Percentiles rank a stretch among this genome's conserved stretches.
These are phyloP conservation scores for Rhizopogon roseolus DNA, from an alignment of 768 basidiomycete species.

Conservation along the genomic window DNA sequence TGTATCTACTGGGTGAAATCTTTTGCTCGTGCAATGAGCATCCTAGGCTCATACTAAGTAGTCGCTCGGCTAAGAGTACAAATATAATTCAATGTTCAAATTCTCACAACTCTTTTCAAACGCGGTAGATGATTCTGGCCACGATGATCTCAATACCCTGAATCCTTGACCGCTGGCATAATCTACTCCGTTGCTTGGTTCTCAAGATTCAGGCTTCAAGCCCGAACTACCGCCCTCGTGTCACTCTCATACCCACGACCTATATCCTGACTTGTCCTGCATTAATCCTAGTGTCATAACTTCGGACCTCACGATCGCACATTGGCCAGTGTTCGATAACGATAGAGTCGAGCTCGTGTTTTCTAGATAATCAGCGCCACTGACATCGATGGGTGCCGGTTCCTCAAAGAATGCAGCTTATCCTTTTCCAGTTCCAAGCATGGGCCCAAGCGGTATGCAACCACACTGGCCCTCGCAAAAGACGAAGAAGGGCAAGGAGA, in stretches of 20 bases:
- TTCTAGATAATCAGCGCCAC: conserved; percentile 2
- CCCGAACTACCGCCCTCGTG: background rate
- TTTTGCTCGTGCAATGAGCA: background rate
- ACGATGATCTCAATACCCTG: background rate
- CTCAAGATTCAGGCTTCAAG: too few relatives aligned
- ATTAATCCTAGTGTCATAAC: background rate
- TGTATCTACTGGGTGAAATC: background rate
- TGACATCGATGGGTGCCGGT: conserved; percentile 18
- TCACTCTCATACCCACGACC: background rate
- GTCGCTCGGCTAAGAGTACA: background rate
- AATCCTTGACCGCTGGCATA: too few relatives aligned
- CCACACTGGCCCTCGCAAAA: conserved; percentile 17
- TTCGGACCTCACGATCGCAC: background rate
- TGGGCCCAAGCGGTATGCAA: conserved; percentile 5
- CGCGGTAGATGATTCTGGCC: background rate
- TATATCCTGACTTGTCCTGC: background rate
- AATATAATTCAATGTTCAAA: background rate
- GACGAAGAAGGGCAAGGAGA: conserved; percentile 14
- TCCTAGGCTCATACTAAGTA: too few relatives aligned
- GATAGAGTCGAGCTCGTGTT: background rate
- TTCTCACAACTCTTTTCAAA: background rate
- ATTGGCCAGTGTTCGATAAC: background rate
- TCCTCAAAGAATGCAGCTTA: conserved; percentile 16
- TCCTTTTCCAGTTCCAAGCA: conserved; percentile 13
- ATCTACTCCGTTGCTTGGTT: background rate